Conservation (phyloP, 2,329 filamentous ascomycete species). For the Intubia oerlemansii region DNA sequence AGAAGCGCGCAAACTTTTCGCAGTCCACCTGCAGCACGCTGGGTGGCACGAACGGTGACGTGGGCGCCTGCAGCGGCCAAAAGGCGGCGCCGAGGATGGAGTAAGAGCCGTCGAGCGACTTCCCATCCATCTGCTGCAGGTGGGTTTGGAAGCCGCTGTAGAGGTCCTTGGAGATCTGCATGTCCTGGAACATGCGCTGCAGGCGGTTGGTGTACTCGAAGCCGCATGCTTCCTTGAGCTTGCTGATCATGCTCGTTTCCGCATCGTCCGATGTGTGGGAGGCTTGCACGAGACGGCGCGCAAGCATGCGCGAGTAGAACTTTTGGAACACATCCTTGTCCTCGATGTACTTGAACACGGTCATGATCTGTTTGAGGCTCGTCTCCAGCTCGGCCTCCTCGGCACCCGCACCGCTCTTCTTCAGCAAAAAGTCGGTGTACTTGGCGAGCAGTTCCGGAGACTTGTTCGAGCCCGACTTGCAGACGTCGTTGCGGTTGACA, state of each 20-base stretch:
- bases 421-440: constrained; percentile 80
- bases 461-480: constrained; percentile 79
- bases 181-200: constrained; percentile 99
- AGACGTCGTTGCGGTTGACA: constrained; percentile 92
- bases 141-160: constrained; percentile 78
- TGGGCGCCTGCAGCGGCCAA: constrained; percentile 80
- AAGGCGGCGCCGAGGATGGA: constrained; percentile 90
- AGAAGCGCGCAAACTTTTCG: constrained; percentile 76
- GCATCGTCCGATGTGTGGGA: constrained; percentile 93
- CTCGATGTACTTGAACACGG: constrained; percentile 98
- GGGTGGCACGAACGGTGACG: constrained; percentile 74
- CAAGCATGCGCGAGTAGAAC: constrained; percentile 94
- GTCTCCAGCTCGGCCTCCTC: constrained; percentile 89
- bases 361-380: constrained; percentile 85
- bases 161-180: constrained; percentile 95
- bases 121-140: constrained; percentile 40
- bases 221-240: constrained; percentile 93
- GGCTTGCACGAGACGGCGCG: constrained; percentile 81
- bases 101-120: constrained; percentile 69
- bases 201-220: constrained; percentile 99
- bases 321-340: constrained; percentile 99
- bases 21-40: constrained; percentile 69
- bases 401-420: constrained; percentile 79
- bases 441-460: constrained; percentile 90
- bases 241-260: constrained; percentile 98